phyloP scores from a whole-genome alignment of 1,139 yeast species.

The Yamadazyma mexicana region DNA sequence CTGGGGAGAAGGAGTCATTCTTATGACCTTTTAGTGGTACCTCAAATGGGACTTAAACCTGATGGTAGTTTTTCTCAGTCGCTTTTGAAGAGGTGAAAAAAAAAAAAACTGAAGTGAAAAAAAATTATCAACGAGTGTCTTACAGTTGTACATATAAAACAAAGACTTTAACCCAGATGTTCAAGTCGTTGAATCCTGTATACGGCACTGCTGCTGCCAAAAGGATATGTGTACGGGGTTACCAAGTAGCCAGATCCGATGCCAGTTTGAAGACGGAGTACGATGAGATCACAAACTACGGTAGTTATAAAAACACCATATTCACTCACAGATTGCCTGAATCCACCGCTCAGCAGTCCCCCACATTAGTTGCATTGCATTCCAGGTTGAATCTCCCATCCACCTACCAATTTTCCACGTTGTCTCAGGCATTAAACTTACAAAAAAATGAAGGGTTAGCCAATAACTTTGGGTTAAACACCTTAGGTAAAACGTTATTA shows the following conservation, averaged over 20 bases:
- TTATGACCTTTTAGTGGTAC: too few species aligned
- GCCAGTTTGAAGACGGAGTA: constrained; percentile 30
- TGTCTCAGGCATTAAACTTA: constrained; percentile 74
- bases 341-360: constrained; percentile 56
- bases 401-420: constrained; percentile 58
- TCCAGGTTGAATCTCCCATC: constrained; percentile 66
- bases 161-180: constrained; percentile 1
- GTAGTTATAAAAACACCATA: constrained; percentile 41
- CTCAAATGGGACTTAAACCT: too few species aligned
- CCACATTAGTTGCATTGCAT: constrained; percentile 78
- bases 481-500: constrained; percentile 76
- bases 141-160: neutral
- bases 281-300: constrained; percentile 36
- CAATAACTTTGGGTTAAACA: constrained; percentile 77
- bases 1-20: too few species aligned
- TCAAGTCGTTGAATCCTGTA: constrained; percentile 6
- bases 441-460: constrained; percentile 49
- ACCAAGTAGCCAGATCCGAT: constrained; percentile 26
- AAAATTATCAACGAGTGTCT: constrained; percentile 5
- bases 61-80: neutral
- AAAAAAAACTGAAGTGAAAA: neutral
- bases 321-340: constrained; percentile 52
- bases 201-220: neutral
- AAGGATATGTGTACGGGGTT: constrained; percentile 11
- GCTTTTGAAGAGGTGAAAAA: constrained; percentile 4